Percentiles rank a stretch among this genome's conserved stretches.
phyloP scores from a whole-genome alignment of 768 basidiomycete genomes.

The Kwoniella botswanensis region DNA sequence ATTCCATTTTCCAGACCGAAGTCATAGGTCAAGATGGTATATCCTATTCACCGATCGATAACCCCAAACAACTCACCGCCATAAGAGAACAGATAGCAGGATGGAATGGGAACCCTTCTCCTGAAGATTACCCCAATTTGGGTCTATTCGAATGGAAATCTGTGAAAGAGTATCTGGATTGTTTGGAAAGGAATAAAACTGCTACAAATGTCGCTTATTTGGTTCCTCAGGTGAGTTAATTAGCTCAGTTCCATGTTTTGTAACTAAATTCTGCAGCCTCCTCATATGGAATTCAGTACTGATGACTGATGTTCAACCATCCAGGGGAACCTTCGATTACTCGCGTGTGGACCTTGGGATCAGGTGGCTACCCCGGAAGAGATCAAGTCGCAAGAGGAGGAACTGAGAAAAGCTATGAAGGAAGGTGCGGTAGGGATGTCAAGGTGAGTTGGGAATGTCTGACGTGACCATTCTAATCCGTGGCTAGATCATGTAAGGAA shows the following conservation, averaged over 20 bases:
- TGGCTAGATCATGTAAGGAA: too few species aligned
- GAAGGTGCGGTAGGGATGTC: constrained; percentile 57
- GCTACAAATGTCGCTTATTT: constrained; percentile 54
- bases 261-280: neutral
- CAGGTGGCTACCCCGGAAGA: constrained; percentile 36
- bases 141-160: constrained; percentile 52
- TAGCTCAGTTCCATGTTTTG: neutral
- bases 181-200: constrained; percentile 48
- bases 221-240: constrained; percentile 45
- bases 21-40: constrained; percentile 57
- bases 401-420: constrained; percentile 44
- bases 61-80: constrained; percentile 24
- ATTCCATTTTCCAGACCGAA: constrained; percentile 42
- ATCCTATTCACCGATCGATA: constrained; percentile 47
- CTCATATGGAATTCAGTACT: neutral
- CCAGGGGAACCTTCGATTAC: constrained; percentile 53
- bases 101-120: constrained; percentile 54
- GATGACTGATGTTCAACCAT: neutral
- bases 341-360: constrained; percentile 52
- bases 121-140: constrained; percentile 38
- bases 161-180: constrained; percentile 47
- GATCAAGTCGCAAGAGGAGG: constrained; percentile 39
- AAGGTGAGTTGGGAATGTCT: constrained; percentile 32
- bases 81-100: constrained; percentile 55
- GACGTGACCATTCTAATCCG: neutral